Evolutionary conservation across 1,284 basidiomycete species (phyloP).

Genomic region (Sanghuangporus weigelae): DNA sequence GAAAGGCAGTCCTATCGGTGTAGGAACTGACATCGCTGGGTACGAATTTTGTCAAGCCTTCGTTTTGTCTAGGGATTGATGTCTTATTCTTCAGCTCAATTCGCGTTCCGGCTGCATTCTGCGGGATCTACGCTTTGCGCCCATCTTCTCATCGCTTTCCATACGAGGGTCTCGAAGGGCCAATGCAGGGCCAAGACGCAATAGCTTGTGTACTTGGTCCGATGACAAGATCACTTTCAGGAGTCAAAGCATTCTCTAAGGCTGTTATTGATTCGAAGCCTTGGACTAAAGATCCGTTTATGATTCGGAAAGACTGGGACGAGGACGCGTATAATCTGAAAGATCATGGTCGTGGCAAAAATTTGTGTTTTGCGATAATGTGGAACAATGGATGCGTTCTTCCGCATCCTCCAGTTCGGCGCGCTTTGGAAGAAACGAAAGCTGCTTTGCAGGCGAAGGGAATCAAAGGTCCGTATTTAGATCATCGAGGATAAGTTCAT

Average conservation of each 20-base stretch:
- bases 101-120: slow-evolving; percentile 63
- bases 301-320: slow-evolving; percentile 59
- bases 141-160: slow-evolving; percentile 70
- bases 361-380: slow-evolving; percentile 57
- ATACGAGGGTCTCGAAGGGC: slow-evolving; percentile 54
- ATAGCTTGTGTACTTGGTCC: slow-evolving; percentile 71
- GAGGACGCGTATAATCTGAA: slow-evolving; percentile 49
- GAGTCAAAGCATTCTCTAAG: slow-evolving; percentile 60
- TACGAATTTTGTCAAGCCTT: slow-evolving; percentile 18
- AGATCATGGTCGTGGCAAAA: slow-evolving; percentile 52
- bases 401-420: slow-evolving; percentile 66
- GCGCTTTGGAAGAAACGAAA: slow-evolving; percentile 57
- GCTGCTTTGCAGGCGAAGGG: slow-evolving; percentile 57
- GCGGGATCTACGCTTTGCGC: slow-evolving; percentile 63
- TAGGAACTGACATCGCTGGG: slow-evolving; percentile 70
- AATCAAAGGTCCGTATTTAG: slow-evolving; percentile 48
- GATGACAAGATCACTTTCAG: slow-evolving; percentile 50
- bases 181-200: slow-evolving; percentile 66
- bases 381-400: slow-evolving; percentile 55
- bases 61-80: not conserved
- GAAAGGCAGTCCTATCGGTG: slow-evolving; percentile 55
- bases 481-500: not conserved
- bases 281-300: slow-evolving; percentile 65
- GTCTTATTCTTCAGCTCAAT: slow-evolving; percentile 41
- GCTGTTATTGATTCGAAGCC: slow-evolving; percentile 49